phyloP scores from a whole-genome alignment of 495 filamentous ascomycete genomes.

The Penicillium cinerascens region DNA sequence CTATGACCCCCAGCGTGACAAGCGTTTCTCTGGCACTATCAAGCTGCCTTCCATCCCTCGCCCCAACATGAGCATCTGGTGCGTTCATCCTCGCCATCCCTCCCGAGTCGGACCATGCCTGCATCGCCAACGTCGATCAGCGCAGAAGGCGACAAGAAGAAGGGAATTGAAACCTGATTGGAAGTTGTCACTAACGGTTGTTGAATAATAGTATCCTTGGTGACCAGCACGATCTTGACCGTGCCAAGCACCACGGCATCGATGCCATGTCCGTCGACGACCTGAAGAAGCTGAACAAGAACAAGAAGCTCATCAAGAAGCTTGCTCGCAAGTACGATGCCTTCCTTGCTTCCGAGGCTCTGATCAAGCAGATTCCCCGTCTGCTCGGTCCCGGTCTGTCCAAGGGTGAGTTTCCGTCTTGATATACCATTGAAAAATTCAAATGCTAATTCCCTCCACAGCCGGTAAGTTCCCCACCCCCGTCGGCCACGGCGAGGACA shows the following conservation, averaged over 20 bases:
- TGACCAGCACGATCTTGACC: conserved; percentile 99
- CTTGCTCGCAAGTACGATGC: conserved; percentile 99
- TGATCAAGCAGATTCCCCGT: conserved; percentile 99
- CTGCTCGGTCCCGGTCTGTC: conserved; percentile 97
- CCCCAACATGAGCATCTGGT: conserved; percentile 93
- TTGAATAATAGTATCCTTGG: conserved; percentile 69
- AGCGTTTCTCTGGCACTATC: conserved; percentile 99
- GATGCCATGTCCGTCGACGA: conserved; percentile 98
- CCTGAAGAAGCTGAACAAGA: conserved; percentile 99
- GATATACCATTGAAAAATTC: not conserved
- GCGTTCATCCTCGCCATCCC: conserved; percentile 26
- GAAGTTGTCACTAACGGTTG: not conserved
- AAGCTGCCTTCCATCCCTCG: conserved; percentile 86
- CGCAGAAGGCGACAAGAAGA: not conserved
- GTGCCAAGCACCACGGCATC: conserved; percentile 95
- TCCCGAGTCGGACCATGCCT: not conserved
- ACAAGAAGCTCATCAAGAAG: conserved; percentile 99
- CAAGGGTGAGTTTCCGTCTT: conserved; percentile 63
- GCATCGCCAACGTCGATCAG: not conserved
- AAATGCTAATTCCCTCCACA: conserved; percentile 34
- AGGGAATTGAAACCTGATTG: not conserved
- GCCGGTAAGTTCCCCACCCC: conserved; percentile 99
- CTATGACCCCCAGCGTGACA: conserved; percentile 99
- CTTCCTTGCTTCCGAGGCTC: conserved; percentile 89
- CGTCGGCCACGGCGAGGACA: conserved; percentile 91